Evolutionary conservation across 2,329 filamentous ascomycete species (phyloP).

Genomic region (Aspergillus uvarum): DNA sequence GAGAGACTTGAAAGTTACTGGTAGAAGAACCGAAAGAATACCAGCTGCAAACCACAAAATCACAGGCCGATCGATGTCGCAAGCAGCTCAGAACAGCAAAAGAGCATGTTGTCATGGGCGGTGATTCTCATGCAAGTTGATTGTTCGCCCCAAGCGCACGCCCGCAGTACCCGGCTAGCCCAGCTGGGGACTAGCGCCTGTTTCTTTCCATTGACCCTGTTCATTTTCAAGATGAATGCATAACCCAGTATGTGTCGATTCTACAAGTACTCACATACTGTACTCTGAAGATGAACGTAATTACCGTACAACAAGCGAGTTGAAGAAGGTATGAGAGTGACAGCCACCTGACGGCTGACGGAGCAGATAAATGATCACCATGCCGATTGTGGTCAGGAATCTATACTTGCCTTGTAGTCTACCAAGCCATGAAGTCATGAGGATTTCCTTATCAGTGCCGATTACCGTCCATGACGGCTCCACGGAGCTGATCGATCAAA

Average conservation of each 20-base stretch:
- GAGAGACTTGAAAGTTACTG: neutral
- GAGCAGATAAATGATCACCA: neutral
- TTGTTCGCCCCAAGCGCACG: conserved; percentile 6
- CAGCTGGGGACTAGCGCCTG: neutral
- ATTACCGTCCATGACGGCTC: neutral
- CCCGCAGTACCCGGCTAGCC: neutral
- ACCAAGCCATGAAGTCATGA: conserved; percentile 5
- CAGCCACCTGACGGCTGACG: neutral
- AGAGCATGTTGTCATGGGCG: conserved; percentile 7
- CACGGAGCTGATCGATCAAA: neutral
- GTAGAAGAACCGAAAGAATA: too few relatives aligned
- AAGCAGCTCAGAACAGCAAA: conserved; percentile 3
- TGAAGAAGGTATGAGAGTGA: neutral
- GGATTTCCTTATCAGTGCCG: neutral
- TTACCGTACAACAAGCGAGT: neutral
- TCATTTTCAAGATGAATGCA: neutral
- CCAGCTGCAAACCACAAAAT: too few relatives aligned
- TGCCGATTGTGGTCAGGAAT: neutral
- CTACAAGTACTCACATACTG: too few relatives aligned
- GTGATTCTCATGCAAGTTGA: conserved; percentile 10
- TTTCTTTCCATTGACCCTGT: neutral
- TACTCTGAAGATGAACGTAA: neutral
- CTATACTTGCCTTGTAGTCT: neutral
- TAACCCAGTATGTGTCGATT: too few relatives aligned
- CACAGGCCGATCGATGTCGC: neutral